Evolutionary conservation across 2,329 filamentous ascomycete genomes (phyloP).

Genomic region (Ceratocystis huliohia): DNA sequence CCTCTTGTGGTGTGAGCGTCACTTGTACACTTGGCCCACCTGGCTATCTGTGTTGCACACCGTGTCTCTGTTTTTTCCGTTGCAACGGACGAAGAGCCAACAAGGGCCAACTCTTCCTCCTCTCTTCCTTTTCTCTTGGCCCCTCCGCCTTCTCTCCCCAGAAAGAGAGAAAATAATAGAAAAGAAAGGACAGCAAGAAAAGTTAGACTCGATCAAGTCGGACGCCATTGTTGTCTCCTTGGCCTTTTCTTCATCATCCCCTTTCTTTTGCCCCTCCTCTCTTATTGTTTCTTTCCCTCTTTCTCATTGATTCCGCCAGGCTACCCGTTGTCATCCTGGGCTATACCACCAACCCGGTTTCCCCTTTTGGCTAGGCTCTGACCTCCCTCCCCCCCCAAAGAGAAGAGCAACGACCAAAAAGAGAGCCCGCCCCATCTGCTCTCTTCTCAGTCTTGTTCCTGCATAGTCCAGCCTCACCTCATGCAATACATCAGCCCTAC

Average conservation of each 20-base stretch:
- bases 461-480: conserved; percentile 22
- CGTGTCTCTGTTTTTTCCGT: conserved; percentile 1
- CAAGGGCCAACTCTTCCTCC: background rate
- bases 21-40: conserved; percentile 1
- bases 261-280: background rate
- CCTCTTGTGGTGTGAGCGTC: conserved; percentile 2
- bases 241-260: background rate
- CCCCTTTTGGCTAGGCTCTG: conserved; percentile 5
- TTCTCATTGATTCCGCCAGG: background rate
- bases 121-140: background rate
- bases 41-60: conserved; percentile 3
- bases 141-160: background rate
- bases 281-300: background rate
- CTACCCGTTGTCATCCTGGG: conserved; percentile 2
- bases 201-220: background rate
- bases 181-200: background rate
- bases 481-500: conserved; percentile 42
- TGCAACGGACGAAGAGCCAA: background rate
- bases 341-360: conserved; percentile 8
- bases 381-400: background rate
- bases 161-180: background rate
- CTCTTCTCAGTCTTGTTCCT: conserved; percentile 10
- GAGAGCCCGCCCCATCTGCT: conserved; percentile 9
- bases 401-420: conserved; percentile 6
- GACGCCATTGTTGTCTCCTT: background rate